These are phyloP conservation scores for Hypoxylon sp. DNA, from an alignment of 2,329 filamentous ascomycete genomes.

Conservation along the genomic window DNA sequence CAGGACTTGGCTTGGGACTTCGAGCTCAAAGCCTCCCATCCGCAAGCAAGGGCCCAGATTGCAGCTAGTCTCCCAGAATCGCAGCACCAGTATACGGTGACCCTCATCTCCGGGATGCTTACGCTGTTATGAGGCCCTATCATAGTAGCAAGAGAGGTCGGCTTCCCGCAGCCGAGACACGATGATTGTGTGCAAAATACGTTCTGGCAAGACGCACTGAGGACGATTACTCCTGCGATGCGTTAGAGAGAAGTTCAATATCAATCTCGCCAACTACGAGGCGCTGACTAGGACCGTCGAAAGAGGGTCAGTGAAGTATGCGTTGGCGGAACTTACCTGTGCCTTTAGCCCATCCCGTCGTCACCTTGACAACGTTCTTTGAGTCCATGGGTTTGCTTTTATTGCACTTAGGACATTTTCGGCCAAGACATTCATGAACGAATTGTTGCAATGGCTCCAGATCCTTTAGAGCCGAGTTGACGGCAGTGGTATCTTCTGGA, in stretches of 20 bases:
- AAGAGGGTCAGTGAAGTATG: background rate
- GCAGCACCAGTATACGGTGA: slow-evolving; percentile 30
- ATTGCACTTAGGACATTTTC: slow-evolving; percentile 26
- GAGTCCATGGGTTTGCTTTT: slow-evolving; percentile 3
- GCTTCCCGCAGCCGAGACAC: slow-evolving; percentile 35
- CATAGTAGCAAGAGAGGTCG: background rate
- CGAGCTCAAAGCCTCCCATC: slow-evolving; percentile 18
- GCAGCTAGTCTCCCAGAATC: slow-evolving; percentile 28
- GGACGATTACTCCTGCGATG: slow-evolving; percentile 14
- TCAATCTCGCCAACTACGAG: background rate
- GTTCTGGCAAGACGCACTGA: slow-evolving; percentile 26
- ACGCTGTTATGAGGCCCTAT: background rate
- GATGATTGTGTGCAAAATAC: slow-evolving; percentile 8
- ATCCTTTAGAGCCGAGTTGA: background rate
- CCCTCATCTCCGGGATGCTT: background rate
- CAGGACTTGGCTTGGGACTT: slow-evolving; percentile 9
- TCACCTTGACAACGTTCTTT: slow-evolving; percentile 24
- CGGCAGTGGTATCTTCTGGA: background rate
- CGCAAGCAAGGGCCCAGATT: slow-evolving; percentile 37
- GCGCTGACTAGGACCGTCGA: background rate
- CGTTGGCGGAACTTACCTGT: slow-evolving; percentile 21
- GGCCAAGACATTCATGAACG: slow-evolving; percentile 4
- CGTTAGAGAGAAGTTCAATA: slow-evolving; percentile 15
- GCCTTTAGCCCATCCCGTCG: slow-evolving; percentile 12
- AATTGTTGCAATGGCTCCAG: slow-evolving; percentile 23